These are phyloP conservation scores for Hymenoscyphus linearis DNA, from an alignment of 2,329 filamentous ascomycete species.

Conservation along the genomic window DNA sequence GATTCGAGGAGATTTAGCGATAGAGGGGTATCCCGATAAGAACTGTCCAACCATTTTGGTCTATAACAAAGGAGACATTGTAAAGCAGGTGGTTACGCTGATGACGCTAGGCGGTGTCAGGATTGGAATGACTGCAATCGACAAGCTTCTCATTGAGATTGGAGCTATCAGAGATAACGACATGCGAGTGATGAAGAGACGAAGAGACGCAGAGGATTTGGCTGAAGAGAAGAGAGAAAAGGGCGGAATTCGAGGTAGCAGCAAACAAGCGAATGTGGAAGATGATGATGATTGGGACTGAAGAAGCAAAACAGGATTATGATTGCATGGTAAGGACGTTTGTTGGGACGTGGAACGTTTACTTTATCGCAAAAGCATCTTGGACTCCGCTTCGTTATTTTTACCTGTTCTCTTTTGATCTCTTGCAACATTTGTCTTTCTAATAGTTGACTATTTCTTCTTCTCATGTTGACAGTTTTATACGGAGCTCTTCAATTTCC, in stretches of 20 bases:
- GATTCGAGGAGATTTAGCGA: constrained; percentile 85
- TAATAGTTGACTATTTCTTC: no score
- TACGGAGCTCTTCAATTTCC: no score
- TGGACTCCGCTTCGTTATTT: neutral
- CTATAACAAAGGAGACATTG: constrained; percentile 89
- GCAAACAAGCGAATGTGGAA: constrained; percentile 22
- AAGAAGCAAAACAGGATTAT: neutral
- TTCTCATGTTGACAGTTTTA: no score
- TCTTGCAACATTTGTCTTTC: neutral
- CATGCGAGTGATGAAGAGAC: constrained; percentile 53
- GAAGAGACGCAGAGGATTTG: constrained; percentile 28
- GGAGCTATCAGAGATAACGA: constrained; percentile 77
- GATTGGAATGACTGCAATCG: constrained; percentile 69
- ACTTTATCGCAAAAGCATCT: neutral
- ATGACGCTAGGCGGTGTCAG: constrained; percentile 68
- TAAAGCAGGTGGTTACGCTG: constrained; percentile 86
- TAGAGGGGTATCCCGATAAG: constrained; percentile 90
- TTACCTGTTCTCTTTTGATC: neutral
- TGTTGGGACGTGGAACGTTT: neutral
- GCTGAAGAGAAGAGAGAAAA: constrained; percentile 29
- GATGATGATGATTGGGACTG: constrained; percentile 52
- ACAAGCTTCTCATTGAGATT: constrained; percentile 74
- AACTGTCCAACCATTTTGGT: constrained; percentile 93
- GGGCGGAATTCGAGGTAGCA: constrained; percentile 26
- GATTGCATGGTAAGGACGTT: neutral